Evolutionary conservation across 495 filamentous ascomycete genomes (phyloP).

Genomic region (Lasiosphaeris hirsuta): DNA sequence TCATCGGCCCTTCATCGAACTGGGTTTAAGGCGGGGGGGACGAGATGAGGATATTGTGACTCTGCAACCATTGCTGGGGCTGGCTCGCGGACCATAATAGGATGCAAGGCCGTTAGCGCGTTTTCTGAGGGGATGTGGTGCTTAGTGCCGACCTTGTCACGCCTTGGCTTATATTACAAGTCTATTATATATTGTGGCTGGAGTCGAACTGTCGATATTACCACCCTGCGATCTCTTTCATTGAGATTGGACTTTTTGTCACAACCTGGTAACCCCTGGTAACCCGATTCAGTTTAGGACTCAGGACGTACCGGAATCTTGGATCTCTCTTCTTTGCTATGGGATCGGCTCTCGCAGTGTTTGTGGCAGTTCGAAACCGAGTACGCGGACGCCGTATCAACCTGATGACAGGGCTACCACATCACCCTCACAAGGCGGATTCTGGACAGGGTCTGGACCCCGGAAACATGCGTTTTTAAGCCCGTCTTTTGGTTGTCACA

Average conservation of each 20-base stretch:
- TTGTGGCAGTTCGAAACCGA: no score
- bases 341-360: no score
- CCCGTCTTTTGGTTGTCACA: no score
- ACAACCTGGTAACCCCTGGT: not conserved
- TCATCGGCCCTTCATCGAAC: not conserved
- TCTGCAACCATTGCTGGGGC: conserved; percentile 1
- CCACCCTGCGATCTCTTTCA: conserved; percentile 9
- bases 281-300: no score
- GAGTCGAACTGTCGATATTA: conserved; percentile 13
- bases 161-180: conserved; percentile 14
- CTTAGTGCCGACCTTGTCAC: not conserved
- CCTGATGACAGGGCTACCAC: no score
- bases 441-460: no score
- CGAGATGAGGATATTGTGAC: not conserved
- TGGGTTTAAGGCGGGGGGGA: not conserved
- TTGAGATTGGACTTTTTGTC: not conserved
- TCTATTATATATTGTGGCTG: conserved; percentile 5
- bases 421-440: no score
- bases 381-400: no score
- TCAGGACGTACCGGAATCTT: no score
- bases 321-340: no score
- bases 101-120: conserved; percentile 12
- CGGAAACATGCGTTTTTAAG: no score
- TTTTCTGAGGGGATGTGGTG: not conserved
- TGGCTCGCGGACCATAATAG: conserved; percentile 6